A percentile compares a stretch with the other conserved stretches of the same genome.
Evolutionary conservation across 805 yeast species (phyloP).

Genomic region (Sugiyamaella qingdaonensis): DNA sequence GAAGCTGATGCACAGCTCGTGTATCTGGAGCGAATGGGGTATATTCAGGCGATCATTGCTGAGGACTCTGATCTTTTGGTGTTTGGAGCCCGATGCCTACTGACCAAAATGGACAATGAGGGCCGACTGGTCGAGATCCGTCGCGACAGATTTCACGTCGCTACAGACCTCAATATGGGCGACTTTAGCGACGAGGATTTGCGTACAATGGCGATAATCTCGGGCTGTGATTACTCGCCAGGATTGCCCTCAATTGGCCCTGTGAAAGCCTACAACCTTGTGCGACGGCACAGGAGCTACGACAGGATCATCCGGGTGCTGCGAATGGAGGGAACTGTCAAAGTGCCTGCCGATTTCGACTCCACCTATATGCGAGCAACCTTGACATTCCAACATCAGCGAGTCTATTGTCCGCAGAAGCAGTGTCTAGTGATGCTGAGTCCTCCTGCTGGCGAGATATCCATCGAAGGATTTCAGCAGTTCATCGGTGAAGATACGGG

Average conservation of each 20-base stretch:
- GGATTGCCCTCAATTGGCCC: conserved; percentile 83
- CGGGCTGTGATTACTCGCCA: conserved; percentile 96
- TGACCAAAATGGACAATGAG: conserved; percentile 75
- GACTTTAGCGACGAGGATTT: conserved; percentile 53
- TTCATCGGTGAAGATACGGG: conserved; percentile 37
- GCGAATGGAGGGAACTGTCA: conserved; percentile 49
- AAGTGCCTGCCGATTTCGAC: conserved; percentile 54
- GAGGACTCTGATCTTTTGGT: conserved; percentile 92
- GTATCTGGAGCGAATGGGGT: conserved; percentile 66
- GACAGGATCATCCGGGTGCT: conserved; percentile 42
- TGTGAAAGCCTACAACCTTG: conserved; percentile 63
- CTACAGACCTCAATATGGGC: conserved; percentile 47
- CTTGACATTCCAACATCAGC: conserved; percentile 75
- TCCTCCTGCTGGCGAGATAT: conserved; percentile 40
- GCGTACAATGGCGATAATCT: conserved; percentile 72
- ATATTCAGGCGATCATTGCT: conserved; percentile 80
- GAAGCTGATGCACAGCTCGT: conserved; percentile 99
- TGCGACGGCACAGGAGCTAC: conserved; percentile 47
- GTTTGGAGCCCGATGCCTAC: conserved; percentile 73
- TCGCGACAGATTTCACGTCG: conserved; percentile 48
- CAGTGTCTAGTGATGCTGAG: conserved; percentile 53
- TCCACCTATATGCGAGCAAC: conserved; percentile 63
- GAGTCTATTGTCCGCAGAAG: conserved; percentile 70
- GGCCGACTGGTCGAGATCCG: conserved; percentile 67
- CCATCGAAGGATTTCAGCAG: conserved; percentile 18